phyloP scores from a whole-genome alignment of 139 green algal species.

The Chlamydomonas applanata region DNA sequence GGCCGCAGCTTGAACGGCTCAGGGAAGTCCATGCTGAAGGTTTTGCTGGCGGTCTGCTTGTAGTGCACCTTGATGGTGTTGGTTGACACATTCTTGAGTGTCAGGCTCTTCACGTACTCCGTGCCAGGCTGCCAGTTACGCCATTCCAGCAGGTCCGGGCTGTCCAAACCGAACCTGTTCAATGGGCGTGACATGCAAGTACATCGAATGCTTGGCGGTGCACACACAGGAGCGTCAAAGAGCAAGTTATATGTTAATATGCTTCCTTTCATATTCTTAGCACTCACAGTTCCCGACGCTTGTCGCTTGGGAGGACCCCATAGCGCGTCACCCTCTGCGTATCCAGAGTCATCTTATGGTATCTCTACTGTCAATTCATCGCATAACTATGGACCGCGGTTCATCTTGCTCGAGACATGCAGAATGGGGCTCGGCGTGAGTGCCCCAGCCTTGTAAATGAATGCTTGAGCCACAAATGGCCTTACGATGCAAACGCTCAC shows the following conservation, averaged over 20 bases:
- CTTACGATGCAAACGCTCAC: neutral
- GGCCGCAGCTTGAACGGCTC: constrained; percentile 63
- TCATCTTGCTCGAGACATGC: too few species aligned
- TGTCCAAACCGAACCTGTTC: constrained; percentile 67
- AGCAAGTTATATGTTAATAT: neutral
- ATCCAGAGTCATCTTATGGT: neutral
- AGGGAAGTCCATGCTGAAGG: constrained; percentile 76
- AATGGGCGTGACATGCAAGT: neutral
- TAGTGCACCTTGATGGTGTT: constrained; percentile 58
- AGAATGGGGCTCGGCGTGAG: neutral
- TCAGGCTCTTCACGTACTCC: constrained; percentile 57
- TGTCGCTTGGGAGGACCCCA: neutral
- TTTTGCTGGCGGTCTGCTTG: constrained; percentile 58
- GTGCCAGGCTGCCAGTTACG: constrained; percentile 57
- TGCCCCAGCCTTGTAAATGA: neutral
- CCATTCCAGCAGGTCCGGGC: constrained; percentile 60
- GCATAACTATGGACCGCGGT: too few species aligned
- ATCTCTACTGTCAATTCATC: neutral
- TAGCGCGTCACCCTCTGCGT: neutral
- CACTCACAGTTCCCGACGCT: constrained; percentile 3
- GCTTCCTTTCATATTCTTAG: too few species aligned
- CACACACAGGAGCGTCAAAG: neutral
- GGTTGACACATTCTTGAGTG: constrained; percentile 66
- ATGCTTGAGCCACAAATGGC: neutral
- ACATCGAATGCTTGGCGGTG: neutral